A percentile compares a stretch with the other conserved stretches of the same genome.
phyloP scores from a whole-genome alignment of 2,329 filamentous ascomycete species.

The Paraphoma sp. region DNA sequence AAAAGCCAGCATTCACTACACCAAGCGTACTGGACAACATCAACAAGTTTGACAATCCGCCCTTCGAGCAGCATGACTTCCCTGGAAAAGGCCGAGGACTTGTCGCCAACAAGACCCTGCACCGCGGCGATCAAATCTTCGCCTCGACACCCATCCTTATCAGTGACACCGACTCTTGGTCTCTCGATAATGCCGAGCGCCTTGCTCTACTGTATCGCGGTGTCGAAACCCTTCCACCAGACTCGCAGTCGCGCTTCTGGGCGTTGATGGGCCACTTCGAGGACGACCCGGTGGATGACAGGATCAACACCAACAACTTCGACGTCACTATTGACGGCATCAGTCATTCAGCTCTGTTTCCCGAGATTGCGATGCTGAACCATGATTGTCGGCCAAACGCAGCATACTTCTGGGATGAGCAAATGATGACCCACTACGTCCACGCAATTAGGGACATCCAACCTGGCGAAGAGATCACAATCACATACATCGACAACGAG shows the following conservation, averaged over 20 bases:
- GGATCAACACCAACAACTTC: slow-evolving; percentile 47
- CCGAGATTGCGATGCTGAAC: slow-evolving; percentile 46
- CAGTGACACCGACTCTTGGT: slow-evolving; percentile 33
- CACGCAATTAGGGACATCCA: slow-evolving; percentile 48
- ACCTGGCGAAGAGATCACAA: slow-evolving; percentile 51
- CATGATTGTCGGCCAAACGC: slow-evolving; percentile 49
- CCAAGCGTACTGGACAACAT: slow-evolving; percentile 21
- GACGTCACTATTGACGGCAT: slow-evolving; percentile 33
- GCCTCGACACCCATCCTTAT: slow-evolving; percentile 41
- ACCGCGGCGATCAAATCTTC: slow-evolving; percentile 43
- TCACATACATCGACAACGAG: slow-evolving; percentile 52
- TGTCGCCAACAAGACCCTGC: slow-evolving; percentile 42
- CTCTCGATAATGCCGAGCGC: slow-evolving; percentile 29
- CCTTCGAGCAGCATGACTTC: slow-evolving; percentile 37
- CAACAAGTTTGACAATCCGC: slow-evolving; percentile 35
- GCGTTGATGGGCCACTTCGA: slow-evolving; percentile 37
- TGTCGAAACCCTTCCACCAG: slow-evolving; percentile 30
- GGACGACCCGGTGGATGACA: slow-evolving; percentile 40
- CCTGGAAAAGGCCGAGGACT: slow-evolving; percentile 43
- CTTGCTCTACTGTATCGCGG: slow-evolving; percentile 35
- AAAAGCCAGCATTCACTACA: slow-evolving; percentile 37
- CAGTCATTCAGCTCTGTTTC: slow-evolving; percentile 36
- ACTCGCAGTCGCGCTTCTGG: slow-evolving; percentile 34
- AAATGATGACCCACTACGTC: slow-evolving; percentile 49
- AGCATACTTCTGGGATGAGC: slow-evolving; percentile 50